Conservation (phyloP, 2,329 filamentous ascomycete species). For the Pseudopyricularia javanii region DNA sequence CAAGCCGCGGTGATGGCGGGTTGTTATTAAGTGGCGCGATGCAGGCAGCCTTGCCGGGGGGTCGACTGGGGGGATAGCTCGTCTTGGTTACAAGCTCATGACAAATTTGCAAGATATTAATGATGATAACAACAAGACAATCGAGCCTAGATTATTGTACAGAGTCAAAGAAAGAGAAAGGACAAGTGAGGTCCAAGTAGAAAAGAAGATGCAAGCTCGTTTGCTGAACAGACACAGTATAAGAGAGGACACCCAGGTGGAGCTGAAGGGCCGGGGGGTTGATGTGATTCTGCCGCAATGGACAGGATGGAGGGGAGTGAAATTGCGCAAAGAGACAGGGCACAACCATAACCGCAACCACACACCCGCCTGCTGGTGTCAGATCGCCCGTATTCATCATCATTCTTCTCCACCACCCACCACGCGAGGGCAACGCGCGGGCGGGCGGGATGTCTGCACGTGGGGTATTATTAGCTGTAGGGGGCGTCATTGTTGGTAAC, state of each 20-base stretch:
- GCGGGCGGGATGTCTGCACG: neutral
- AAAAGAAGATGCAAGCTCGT: too few relatives aligned
- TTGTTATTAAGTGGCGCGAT: too few relatives aligned
- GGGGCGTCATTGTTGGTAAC: neutral
- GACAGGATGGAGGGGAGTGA: neutral
- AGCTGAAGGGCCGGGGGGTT: neutral
- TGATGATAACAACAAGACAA: too few relatives aligned
- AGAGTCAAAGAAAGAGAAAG: too few relatives aligned
- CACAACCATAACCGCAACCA: neutral
- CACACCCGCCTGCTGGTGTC: neutral
- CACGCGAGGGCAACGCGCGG: too few relatives aligned
- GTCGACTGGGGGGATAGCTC: too few relatives aligned
- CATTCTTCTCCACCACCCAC: neutral
- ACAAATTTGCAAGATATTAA: too few relatives aligned
- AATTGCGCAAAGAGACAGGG: neutral
- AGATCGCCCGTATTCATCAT: neutral
- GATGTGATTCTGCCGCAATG: neutral
- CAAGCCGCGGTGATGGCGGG: too few relatives aligned
- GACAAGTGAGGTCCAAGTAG: too few relatives aligned
- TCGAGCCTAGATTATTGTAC: too few relatives aligned
- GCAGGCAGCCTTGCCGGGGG: too few relatives aligned
- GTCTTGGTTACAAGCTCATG: too few relatives aligned
- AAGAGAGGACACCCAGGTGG: neutral
- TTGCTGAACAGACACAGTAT: neutral
- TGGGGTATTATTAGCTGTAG: neutral